Conservation (phyloP, 2,329 filamentous ascomycete genomes). For the Fusarium aywerte region DNA sequence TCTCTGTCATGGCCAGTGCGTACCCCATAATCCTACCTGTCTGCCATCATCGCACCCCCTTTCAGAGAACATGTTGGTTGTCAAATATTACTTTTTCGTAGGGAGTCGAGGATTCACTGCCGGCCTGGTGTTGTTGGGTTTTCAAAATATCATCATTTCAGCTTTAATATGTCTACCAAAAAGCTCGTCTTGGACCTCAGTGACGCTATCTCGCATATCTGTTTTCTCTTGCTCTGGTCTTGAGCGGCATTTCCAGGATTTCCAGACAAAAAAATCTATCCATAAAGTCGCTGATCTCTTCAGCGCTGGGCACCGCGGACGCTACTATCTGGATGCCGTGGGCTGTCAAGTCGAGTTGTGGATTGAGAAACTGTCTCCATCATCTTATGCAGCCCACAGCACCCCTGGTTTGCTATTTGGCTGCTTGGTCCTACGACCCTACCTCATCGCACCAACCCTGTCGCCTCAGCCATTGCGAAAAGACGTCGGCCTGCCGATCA, state of each 20-base stretch:
- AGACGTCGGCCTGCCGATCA: conserved; percentile 67
- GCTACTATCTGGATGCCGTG: conserved; percentile 47
- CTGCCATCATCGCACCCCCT: conserved; percentile 40
- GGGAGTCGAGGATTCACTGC: conserved; percentile 38
- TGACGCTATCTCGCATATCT: neutral
- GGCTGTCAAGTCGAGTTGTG: conserved; percentile 48
- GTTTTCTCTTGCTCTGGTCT: conserved; percentile 10
- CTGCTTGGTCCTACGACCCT: conserved; percentile 53
- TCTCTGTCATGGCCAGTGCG: conserved; percentile 19
- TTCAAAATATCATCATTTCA: neutral
- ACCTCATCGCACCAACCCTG: conserved; percentile 58
- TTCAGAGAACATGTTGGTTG: conserved; percentile 17
- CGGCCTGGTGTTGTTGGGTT: neutral
- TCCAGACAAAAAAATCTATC: conserved; percentile 26
- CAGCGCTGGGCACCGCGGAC: conserved; percentile 42
- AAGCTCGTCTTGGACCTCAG: neutral
- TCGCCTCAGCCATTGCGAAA: conserved; percentile 59
- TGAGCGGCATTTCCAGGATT: conserved; percentile 31
- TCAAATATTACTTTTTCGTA: conserved; percentile 8
- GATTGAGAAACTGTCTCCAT: conserved; percentile 43
- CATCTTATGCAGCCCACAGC: conserved; percentile 51
- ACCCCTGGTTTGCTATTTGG: conserved; percentile 44
- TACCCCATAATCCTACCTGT: conserved; percentile 39
- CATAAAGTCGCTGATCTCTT: conserved; percentile 43
- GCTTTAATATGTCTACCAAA: neutral